Conservation (phyloP, 768 basidiomycete genomes). For the Boletus sensibilis region DNA sequence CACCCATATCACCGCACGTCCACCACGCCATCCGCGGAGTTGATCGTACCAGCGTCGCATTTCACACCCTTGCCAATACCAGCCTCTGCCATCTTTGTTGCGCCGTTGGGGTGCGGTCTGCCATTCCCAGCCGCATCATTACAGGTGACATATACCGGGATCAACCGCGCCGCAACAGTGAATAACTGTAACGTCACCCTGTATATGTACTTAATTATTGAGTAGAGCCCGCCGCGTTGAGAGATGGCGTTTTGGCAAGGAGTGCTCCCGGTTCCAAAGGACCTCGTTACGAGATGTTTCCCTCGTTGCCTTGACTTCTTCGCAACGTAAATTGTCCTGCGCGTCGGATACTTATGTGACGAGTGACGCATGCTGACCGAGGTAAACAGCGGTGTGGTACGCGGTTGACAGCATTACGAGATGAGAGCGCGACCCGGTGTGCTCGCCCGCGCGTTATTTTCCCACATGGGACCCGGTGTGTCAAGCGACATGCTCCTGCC, state of each 20-base stretch:
- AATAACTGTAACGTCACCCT: neutral
- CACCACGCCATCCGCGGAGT: constrained; percentile 18
- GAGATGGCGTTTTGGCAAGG: neutral
- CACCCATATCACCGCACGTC: neutral
- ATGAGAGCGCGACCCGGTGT: neutral
- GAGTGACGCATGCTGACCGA: constrained; percentile 2
- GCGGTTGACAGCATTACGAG: constrained; percentile 10
- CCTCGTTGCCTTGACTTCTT: constrained; percentile 15
- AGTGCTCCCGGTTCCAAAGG: neutral
- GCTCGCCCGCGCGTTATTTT: neutral
- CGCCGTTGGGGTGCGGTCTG: neutral
- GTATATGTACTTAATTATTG: constrained; percentile 2
- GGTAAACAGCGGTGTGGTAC: constrained; percentile 1
- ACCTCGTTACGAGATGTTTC: neutral
- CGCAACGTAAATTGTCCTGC: constrained; percentile 8
- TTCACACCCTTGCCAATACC: constrained; percentile 20
- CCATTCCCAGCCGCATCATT: constrained; percentile 12
- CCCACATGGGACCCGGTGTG: constrained; percentile 5
- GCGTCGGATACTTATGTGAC: constrained; percentile 1
- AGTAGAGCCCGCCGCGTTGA: neutral
- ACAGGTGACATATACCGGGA: constrained; percentile 1
- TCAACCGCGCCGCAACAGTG: neutral
- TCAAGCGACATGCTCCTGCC: neutral
- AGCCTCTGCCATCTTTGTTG: neutral
- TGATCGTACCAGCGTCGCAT: constrained; percentile 3